Percentiles rank a stretch among this genome's conserved stretches.
These are phyloP conservation scores for Ophiostoma ulmi DNA, from an alignment of 2,329 filamentous ascomycete species.

Conservation along the genomic window DNA sequence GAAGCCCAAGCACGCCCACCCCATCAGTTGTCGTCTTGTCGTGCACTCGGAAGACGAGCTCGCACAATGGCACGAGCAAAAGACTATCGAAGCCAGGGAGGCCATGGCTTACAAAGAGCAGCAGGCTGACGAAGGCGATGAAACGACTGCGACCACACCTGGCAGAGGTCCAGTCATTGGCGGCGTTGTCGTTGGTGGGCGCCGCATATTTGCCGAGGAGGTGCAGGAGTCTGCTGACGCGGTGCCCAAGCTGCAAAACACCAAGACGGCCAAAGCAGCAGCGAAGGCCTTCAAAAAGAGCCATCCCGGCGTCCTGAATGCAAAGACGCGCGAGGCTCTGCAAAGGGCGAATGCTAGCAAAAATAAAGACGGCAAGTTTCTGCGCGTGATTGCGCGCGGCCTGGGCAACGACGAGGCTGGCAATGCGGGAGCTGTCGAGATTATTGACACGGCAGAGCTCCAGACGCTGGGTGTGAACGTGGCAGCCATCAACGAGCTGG, in stretches of 20 bases:
- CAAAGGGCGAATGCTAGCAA: not conserved
- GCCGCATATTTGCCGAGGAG: constrained; percentile 32
- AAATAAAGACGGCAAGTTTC: not conserved
- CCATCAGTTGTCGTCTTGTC: constrained; percentile 71
- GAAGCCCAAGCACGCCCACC: constrained; percentile 67
- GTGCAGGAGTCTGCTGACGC: not conserved
- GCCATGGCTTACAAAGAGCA: constrained; percentile 33
- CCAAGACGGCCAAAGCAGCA: constrained; percentile 14
- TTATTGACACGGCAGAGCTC: constrained; percentile 61
- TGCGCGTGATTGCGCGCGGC: constrained; percentile 44
- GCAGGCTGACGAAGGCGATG: constrained; percentile 21
- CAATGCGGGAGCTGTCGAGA: constrained; percentile 42
- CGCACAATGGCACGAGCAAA: constrained; percentile 38
- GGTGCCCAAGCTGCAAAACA: constrained; percentile 13
- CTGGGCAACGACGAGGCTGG: constrained; percentile 55
- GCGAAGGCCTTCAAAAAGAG: constrained; percentile 10
- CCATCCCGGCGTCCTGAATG: not conserved
- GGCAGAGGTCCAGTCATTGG: constrained; percentile 42
- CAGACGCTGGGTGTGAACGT: constrained; percentile 65
- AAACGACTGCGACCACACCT: constrained; percentile 23
- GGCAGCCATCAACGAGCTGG: constrained; percentile 54
- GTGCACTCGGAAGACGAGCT: constrained; percentile 49
- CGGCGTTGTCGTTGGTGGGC: constrained; percentile 50
- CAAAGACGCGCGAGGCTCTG: constrained; percentile 26
- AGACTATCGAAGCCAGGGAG: constrained; percentile 38